Percentiles rank a stretch among this genome's conserved stretches.
Evolutionary conservation across 371 early-diverging fungal species (phyloP).

Genomic region (Rhizopus sp.): DNA sequence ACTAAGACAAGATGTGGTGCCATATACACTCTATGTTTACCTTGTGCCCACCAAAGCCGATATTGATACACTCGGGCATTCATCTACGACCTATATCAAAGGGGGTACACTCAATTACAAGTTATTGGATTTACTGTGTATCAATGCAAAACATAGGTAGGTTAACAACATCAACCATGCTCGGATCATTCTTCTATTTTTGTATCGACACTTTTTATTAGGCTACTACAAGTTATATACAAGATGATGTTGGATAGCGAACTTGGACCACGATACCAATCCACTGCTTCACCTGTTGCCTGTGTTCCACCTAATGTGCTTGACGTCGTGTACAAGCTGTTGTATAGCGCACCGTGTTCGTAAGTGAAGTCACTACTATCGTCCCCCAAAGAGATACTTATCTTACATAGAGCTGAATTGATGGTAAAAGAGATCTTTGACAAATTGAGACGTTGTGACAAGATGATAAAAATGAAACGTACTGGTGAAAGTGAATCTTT

Average conservation of each 20-base stretch:
- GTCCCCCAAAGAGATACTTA: not conserved
- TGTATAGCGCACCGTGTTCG: slow-evolving; percentile 81
- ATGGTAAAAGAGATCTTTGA: slow-evolving; percentile 79
- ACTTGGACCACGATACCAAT: slow-evolving; percentile 64
- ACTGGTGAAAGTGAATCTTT: slow-evolving; percentile 17
- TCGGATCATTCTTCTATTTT: not conserved
- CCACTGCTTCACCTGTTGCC: slow-evolving; percentile 39
- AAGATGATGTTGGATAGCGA: slow-evolving; percentile 83
- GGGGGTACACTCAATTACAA: slow-evolving; percentile 72
- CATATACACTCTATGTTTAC: slow-evolving; percentile 77
- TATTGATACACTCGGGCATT: slow-evolving; percentile 53
- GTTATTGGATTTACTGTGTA: slow-evolving; percentile 69
- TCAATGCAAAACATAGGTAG: slow-evolving; percentile 62
- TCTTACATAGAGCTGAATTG: slow-evolving; percentile 55
- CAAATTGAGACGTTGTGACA: slow-evolving; percentile 72
- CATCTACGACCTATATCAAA: slow-evolving; percentile 65
- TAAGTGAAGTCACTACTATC: slow-evolving; percentile 33
- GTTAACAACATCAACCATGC: slow-evolving; percentile 28
- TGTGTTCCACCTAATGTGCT: slow-evolving; percentile 80
- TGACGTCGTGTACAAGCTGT: slow-evolving; percentile 75
- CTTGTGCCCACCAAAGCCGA: slow-evolving; percentile 66
- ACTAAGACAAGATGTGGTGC: slow-evolving; percentile 68
- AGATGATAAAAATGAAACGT: slow-evolving; percentile 47
- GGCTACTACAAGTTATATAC: slow-evolving; percentile 72
- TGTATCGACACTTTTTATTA: slow-evolving; percentile 5